A percentile compares a stretch with the other conserved stretches of the same genome.
phyloP scores from a whole-genome alignment of 2,329 filamentous ascomycete genomes.

The Colletotrichum sp. region DNA sequence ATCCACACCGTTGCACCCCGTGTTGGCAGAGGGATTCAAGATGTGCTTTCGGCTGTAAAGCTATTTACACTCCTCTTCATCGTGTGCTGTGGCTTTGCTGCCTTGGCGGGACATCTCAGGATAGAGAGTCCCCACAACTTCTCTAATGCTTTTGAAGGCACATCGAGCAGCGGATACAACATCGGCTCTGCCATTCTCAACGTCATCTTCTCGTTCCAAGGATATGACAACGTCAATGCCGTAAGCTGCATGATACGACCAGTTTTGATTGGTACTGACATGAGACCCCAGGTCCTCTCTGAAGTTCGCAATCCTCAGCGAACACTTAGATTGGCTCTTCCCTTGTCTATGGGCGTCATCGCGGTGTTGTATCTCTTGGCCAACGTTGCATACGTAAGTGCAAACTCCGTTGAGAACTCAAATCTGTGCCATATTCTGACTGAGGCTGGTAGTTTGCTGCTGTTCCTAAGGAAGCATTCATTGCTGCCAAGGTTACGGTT shows the following conservation, averaged over 20 bases:
- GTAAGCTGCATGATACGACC: neutral
- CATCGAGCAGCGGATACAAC: constrained; percentile 13
- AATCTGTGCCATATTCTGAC: neutral
- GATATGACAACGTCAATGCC: constrained; percentile 18
- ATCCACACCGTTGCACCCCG: constrained; percentile 12
- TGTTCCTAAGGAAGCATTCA: constrained; percentile 17
- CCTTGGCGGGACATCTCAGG: constrained; percentile 1
- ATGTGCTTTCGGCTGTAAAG: constrained; percentile 11
- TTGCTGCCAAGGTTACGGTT: constrained; percentile 17
- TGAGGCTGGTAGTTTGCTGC: neutral
- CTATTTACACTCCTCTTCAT: constrained; percentile 15
- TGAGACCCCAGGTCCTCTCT: neutral
- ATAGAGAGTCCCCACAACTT: constrained; percentile 8
- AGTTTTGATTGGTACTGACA: neutral
- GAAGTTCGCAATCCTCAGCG: constrained; percentile 19
- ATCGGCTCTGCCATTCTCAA: constrained; percentile 15
- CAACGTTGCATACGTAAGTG: constrained; percentile 11
- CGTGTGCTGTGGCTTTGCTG: constrained; percentile 18
- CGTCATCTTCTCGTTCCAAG: constrained; percentile 16
- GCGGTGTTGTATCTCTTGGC: constrained; percentile 10
- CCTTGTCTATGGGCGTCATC: constrained; percentile 11
- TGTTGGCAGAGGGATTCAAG: constrained; percentile 1
- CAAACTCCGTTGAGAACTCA: fast-evolving
- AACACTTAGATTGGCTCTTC: constrained; percentile 8
- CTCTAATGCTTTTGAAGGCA: constrained; percentile 6